A percentile compares a stretch with the other conserved stretches of the same genome.
Conservation (phyloP, 2,329 filamentous ascomycete species). For the Orbilia quercus region DNA sequence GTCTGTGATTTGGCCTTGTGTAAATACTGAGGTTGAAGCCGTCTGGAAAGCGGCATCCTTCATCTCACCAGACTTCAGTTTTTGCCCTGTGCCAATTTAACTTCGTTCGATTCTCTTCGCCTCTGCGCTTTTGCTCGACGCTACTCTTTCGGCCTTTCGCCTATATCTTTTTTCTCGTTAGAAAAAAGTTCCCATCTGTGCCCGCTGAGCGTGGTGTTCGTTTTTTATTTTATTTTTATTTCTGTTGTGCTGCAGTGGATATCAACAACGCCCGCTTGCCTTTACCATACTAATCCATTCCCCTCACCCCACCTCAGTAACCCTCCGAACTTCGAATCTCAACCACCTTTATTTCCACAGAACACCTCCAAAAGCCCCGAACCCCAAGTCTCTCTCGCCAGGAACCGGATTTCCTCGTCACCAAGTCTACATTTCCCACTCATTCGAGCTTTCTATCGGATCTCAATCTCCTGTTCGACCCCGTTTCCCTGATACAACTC, state of each 20-base stretch:
- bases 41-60: conserved; percentile 1
- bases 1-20: conserved; percentile 4
- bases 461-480: conserved; percentile 3
- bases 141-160: conserved; percentile 7
- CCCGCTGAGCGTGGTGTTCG: conserved; percentile 38
- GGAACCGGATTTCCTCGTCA: conserved; percentile 53
- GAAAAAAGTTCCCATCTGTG: conserved; percentile 7
- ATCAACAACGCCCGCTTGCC: conserved; percentile 42
- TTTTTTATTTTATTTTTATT: conserved; percentile 13
- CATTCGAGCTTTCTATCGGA: conserved; percentile 8
- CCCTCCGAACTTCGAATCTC: conserved; percentile 20
- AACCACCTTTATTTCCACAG: conserved; percentile 26
- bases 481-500: conserved; percentile 6
- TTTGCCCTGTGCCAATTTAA: conserved; percentile 10
- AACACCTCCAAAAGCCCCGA: conserved; percentile 14
- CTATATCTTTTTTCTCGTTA: background rate
- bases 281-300: conserved; percentile 49
- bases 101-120: conserved; percentile 10
- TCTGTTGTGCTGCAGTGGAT: conserved; percentile 17
- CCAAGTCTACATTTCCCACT: background rate
- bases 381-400: conserved; percentile 9
- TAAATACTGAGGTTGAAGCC: conserved; percentile 25
- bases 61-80: conserved; percentile 6
- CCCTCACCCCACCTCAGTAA: conserved; percentile 51
- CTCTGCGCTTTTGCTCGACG: conserved; percentile 1